Evolutionary conservation across 2,329 filamentous ascomycete genomes (phyloP).

Genomic region (Fusarium subtropicale): DNA sequence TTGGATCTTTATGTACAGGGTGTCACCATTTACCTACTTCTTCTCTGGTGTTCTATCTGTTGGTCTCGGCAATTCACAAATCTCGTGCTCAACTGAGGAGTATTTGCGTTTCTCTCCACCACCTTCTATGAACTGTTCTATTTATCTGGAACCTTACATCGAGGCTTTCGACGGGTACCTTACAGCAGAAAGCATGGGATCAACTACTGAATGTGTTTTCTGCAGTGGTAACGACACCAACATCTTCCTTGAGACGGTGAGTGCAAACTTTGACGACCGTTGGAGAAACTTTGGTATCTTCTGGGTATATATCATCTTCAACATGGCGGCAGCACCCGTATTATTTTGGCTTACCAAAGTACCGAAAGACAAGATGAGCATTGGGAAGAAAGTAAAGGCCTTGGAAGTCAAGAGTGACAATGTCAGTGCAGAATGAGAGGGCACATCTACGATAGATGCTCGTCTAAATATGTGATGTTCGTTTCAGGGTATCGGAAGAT

Average conservation of each 20-base stretch:
- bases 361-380: conserved; percentile 56
- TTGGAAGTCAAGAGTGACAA: background rate
- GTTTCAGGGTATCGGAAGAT: too few species aligned
- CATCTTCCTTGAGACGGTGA: conserved; percentile 60
- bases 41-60: conserved; percentile 77
- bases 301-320: conserved; percentile 70
- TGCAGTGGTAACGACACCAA: conserved; percentile 66
- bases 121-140: conserved; percentile 65
- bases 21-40: conserved; percentile 86
- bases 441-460: too few species aligned
- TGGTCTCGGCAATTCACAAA: conserved; percentile 73
- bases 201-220: conserved; percentile 61
- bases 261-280: conserved; percentile 66
- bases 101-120: conserved; percentile 74
- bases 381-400: conserved; percentile 15
- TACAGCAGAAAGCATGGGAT: conserved; percentile 58
- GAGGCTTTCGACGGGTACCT: conserved; percentile 64
- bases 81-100: conserved; percentile 77
- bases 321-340: conserved; percentile 64
- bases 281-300: conserved; percentile 78
- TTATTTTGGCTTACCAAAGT: conserved; percentile 68
- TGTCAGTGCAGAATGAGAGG: background rate
- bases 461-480: too few species aligned
- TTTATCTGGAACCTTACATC: conserved; percentile 69
- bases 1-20: conserved; percentile 66